A percentile compares a stretch with the other conserved stretches of the same genome.
phyloP scores from a whole-genome alignment of 1,284 basidiomycete species.

The Tetrapyrgos nigripes region DNA sequence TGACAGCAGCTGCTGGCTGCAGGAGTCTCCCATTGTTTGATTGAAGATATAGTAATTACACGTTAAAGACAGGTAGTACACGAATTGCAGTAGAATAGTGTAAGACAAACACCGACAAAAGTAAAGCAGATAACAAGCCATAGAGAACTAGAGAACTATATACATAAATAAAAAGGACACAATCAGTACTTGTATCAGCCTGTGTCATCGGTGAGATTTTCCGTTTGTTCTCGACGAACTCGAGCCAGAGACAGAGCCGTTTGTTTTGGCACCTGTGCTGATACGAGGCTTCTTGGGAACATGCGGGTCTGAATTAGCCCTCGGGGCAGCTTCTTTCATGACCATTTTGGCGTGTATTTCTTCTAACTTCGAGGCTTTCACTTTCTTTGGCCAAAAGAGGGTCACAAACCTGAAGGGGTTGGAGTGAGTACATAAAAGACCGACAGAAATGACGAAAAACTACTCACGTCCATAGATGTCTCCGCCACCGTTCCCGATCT shows the following conservation, averaged over 20 bases:
- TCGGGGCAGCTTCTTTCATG: constrained; percentile 74
- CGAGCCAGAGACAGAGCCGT: constrained; percentile 45
- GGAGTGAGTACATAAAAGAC: constrained; percentile 1
- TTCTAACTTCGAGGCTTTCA: constrained; percentile 89
- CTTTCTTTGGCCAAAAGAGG: constrained; percentile 97
- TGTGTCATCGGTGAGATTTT: constrained; percentile 52
- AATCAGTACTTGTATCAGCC: not conserved
- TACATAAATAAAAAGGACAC: constrained; percentile 24
- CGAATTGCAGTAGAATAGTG: not conserved
- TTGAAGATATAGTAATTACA: not conserved
- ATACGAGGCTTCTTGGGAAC: constrained; percentile 61
- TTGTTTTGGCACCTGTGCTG: constrained; percentile 54
- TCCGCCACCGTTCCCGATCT: constrained; percentile 86
- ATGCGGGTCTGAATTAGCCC: constrained; percentile 48
- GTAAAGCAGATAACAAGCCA: not conserved
- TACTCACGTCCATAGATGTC: constrained; percentile 91
- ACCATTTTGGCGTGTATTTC: constrained; percentile 96
- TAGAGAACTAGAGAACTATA: not conserved
- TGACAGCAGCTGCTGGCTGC: no score
- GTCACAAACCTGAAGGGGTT: constrained; percentile 77
- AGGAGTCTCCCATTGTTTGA: no score
- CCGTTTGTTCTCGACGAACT: constrained; percentile 55
- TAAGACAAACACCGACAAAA: not conserved
- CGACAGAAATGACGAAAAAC: constrained; percentile 16
- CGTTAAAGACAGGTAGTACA: not conserved